These are phyloP conservation scores for Colletotrichum sp. DNA, from an alignment of 2,329 filamentous ascomycete genomes.

Conservation along the genomic window DNA sequence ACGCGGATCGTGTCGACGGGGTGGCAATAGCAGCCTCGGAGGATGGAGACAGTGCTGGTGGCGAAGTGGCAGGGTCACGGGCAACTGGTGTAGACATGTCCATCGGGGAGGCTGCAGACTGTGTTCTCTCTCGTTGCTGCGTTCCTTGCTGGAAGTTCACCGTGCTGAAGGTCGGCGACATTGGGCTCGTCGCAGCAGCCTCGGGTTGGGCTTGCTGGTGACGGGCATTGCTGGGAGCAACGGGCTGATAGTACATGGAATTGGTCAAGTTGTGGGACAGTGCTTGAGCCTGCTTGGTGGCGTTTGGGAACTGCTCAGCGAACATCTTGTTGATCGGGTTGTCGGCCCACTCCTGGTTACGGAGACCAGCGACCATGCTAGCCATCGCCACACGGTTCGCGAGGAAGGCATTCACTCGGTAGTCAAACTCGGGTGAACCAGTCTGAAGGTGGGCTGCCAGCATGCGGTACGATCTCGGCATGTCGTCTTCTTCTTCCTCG, in stretches of 20 bases:
- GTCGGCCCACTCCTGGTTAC: slow-evolving; percentile 43
- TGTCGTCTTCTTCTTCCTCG: slow-evolving; percentile 88
- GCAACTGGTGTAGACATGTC: slow-evolving; percentile 17
- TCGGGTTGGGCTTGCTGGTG: neutral
- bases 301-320: slow-evolving; percentile 49
- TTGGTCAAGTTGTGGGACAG: slow-evolving; percentile 21
- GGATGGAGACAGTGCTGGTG: slow-evolving; percentile 30
- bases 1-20: slow-evolving; percentile 24
- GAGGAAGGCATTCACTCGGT: slow-evolving; percentile 58
- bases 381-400: slow-evolving; percentile 49
- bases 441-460: slow-evolving; percentile 68
- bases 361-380: slow-evolving; percentile 38
- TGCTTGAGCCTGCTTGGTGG: slow-evolving; percentile 32
- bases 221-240: neutral
- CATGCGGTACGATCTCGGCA: slow-evolving; percentile 69
- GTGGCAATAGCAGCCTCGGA: slow-evolving; percentile 16
- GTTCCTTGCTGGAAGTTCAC: slow-evolving; percentile 25
- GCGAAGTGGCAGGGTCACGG: slow-evolving; percentile 27
- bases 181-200: neutral
- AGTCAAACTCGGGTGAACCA: slow-evolving; percentile 64
- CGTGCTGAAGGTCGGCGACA: slow-evolving; percentile 3
- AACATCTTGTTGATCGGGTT: slow-evolving; percentile 54
- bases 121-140: slow-evolving; percentile 15
- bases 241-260: slow-evolving; percentile 16
- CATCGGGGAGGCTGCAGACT: slow-evolving; percentile 18